phyloP scores from a whole-genome alignment of 352 stramenopile genomes.

The Pythium phragmiticola region DNA sequence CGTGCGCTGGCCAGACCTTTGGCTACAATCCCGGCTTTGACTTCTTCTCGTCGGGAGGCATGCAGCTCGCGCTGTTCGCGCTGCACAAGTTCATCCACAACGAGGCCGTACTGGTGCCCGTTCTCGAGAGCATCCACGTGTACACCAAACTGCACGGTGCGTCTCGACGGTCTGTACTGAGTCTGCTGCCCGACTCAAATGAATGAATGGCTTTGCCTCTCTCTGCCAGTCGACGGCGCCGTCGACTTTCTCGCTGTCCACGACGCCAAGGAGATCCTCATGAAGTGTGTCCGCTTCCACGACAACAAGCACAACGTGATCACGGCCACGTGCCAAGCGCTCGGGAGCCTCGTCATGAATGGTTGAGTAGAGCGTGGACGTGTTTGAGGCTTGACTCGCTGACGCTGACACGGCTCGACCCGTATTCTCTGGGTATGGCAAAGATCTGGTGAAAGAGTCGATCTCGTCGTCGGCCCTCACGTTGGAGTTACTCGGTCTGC shows the following conservation, averaged over 20 bases:
- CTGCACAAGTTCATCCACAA: constrained; percentile 79
- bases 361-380: constrained; percentile 26
- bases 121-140: constrained; percentile 66
- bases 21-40: constrained; percentile 65
- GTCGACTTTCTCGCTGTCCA: constrained; percentile 63
- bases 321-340: constrained; percentile 48
- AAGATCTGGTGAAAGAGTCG: constrained; percentile 73
- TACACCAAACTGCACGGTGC: constrained; percentile 72
- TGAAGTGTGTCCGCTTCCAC: constrained; percentile 74
- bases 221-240: constrained; percentile 46
- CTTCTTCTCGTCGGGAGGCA: constrained; percentile 61
- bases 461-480: constrained; percentile 50
- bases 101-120: constrained; percentile 54
- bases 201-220: not conserved
- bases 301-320: constrained; percentile 80
- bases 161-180: constrained; percentile 1
- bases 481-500: constrained; percentile 51
- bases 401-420: not conserved
- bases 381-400: not conserved
- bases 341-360: constrained; percentile 74
- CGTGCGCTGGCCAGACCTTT: constrained; percentile 59
- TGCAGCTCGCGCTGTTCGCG: constrained; percentile 68
- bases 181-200: not conserved
- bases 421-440: not conserved
- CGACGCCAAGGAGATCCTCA: constrained; percentile 57